phyloP scores from a whole-genome alignment of 768 basidiomycete genomes.

The Leucocoprinus birnbaumii region DNA sequence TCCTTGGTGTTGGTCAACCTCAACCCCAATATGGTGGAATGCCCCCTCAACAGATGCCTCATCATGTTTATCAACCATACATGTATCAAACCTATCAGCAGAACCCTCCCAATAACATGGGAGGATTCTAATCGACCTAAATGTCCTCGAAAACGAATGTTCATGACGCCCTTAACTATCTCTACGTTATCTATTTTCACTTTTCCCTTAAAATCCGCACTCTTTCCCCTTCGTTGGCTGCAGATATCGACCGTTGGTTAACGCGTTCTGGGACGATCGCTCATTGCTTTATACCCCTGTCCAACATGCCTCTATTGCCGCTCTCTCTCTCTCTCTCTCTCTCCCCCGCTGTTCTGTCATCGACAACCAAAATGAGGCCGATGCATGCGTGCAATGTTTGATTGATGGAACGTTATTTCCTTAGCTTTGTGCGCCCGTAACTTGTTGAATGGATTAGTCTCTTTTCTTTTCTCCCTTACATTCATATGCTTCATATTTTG shows the following conservation, averaged over 20 bases:
- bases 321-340: constrained; percentile 25
- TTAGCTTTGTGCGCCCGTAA: constrained; percentile 19
- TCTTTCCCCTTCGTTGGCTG: constrained; percentile 20
- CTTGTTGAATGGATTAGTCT: constrained; percentile 30
- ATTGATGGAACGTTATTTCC: constrained; percentile 28
- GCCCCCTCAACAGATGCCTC: constrained; percentile 55
- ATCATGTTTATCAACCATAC: constrained; percentile 76
- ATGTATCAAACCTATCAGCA: constrained; percentile 86
- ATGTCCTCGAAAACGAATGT: constrained; percentile 29
- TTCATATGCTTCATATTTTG: constrained; percentile 28
- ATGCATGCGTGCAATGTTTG: constrained; percentile 18
- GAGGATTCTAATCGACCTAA: constrained; percentile 57
- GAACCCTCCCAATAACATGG: constrained; percentile 56
- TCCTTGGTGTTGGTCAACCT: constrained; percentile 64
- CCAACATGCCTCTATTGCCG: constrained; percentile 18
- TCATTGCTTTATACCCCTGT: constrained; percentile 13
- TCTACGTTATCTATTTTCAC: constrained; percentile 17
- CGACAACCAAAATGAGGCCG: constrained; percentile 21
- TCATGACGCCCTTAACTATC: constrained; percentile 40
- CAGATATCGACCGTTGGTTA: constrained; percentile 32
- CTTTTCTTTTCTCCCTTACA: constrained; percentile 23
- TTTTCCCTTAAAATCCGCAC: constrained; percentile 17
- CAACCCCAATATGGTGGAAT: constrained; percentile 66
- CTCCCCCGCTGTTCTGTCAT: constrained; percentile 17
- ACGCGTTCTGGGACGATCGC: constrained; percentile 22